These are phyloP conservation scores for Sanguinoderma infundibulare DNA, from an alignment of 1,284 basidiomycete species.

Conservation along the genomic window DNA sequence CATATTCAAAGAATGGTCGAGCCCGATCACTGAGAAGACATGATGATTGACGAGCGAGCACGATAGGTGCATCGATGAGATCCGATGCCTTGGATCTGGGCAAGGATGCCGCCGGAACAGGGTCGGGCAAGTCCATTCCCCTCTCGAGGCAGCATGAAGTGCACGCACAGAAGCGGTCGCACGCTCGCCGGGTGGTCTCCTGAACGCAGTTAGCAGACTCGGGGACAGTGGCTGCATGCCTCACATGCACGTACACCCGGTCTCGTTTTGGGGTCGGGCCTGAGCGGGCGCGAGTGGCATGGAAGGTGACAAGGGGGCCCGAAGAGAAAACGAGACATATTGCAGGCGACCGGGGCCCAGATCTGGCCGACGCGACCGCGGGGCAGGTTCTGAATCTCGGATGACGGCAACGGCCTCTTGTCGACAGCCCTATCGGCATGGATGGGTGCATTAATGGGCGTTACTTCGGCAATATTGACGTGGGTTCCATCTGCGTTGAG, in stretches of 20 bases:
- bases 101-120: not conserved
- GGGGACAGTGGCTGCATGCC: not conserved
- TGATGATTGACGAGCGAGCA: not conserved
- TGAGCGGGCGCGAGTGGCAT: not conserved
- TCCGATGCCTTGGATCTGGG: not conserved
- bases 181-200: not conserved
- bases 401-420: not conserved
- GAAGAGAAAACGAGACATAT: not conserved
- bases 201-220: not conserved
- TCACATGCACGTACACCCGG: not conserved
- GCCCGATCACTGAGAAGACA: not conserved
- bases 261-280: no score
- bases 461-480: not conserved
- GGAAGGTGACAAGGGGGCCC: not conserved
- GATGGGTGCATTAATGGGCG: not conserved
- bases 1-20: not conserved
- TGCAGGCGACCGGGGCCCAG: not conserved
- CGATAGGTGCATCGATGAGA: constrained; percentile 7
- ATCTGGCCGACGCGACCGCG: not conserved
- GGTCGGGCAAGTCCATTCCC: not conserved
- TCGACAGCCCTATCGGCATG: not conserved
- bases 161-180: not conserved
- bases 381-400: not conserved
- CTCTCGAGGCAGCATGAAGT: not conserved
- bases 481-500: not conserved